Percentiles rank a stretch among this genome's conserved stretches.
phyloP scores from a whole-genome alignment of 306 rosid species.

The Cicer judaicum region DNA sequence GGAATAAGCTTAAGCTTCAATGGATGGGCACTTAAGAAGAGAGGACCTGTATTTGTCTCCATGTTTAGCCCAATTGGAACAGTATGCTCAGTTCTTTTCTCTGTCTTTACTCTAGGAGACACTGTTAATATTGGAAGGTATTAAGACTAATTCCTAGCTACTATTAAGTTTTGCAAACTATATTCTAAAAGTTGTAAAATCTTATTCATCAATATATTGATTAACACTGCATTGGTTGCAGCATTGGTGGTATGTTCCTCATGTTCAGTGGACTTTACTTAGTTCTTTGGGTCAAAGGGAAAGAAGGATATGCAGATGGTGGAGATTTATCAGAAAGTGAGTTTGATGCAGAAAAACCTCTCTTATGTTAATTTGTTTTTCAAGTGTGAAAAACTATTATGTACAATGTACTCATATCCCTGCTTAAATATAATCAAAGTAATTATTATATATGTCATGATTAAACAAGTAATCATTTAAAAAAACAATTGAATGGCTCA shows the following conservation, averaged over 20 bases:
- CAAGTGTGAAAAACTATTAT: constrained; percentile 12
- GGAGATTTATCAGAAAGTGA: constrained; percentile 53
- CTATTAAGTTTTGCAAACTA: background rate
- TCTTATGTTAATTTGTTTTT: constrained; percentile 56
- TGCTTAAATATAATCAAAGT: background rate
- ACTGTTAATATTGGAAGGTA: constrained; percentile 72
- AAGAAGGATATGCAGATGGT: constrained; percentile 56
- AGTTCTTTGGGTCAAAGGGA: constrained; percentile 89
- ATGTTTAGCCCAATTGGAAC: constrained; percentile 83
- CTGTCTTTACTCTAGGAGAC: constrained; percentile 58
- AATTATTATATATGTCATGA: background rate
- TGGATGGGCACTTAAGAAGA: constrained; percentile 91
- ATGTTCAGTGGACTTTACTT: constrained; percentile 86
- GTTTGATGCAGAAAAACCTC: constrained; percentile 70
- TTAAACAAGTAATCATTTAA: background rate
- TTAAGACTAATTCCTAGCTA: constrained; percentile 31
- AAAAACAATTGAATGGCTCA: background rate
- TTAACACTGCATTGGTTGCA: constrained; percentile 44
- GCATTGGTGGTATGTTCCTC: constrained; percentile 76
- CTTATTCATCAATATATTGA: background rate
- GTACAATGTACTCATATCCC: constrained; percentile 8
- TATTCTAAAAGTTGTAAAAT: background rate
- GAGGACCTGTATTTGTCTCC: constrained; percentile 87
- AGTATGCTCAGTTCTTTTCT: constrained; percentile 71
- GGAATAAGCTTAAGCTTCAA: constrained; percentile 74